Base-by-base conservation (phyloP, 768 basidiomycete species). In the Kwoniella mangroviensis region DNA sequence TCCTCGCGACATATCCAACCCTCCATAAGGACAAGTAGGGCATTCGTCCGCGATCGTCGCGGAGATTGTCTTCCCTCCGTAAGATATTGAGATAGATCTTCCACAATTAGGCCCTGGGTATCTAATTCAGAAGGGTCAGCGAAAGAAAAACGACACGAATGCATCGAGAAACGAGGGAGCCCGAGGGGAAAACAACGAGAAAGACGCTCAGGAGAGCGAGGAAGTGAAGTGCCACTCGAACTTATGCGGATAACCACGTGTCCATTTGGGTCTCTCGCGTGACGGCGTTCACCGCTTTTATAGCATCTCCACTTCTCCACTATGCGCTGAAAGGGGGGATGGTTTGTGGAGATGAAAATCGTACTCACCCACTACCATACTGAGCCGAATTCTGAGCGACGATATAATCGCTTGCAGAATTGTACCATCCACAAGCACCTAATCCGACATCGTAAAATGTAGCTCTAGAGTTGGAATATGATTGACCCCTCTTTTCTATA, bases 21-120 rank as follows among this genome's bases (percentile, higher is more conserved):
- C 91, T 28, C 86, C 86, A 42, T 79, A 86, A 26, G 88, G 88
- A 79, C 92, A 93, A 21, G 86, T 87, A 55, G 88, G 88, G 79
- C 91, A 92, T 88, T 90, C 71, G 81, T 92, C 91, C 83, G 86
- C 85, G 75, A 93, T 88, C 1, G 72, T 81, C 4, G 91, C 91
- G 1, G 65, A 65, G 12, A 88, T 84, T 1, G 87, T 87, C 79
- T 88, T 89, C 67, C 91, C 91, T 45, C 85, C 85, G 75, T 85
- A 88, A 4, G 84, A 83, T 82, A 93, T 89, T 11, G 86, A 87
- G 73, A 93, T 89, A 21, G 72, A 75, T 77, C 87, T 83, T 78
- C 87, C 87, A 82, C 92, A 93, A 49, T 88, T 62, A 22, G 88
- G 88, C 1, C 90, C 88, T 5, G 91, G 90, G 80, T 88, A 90